Evolutionary conservation across 352 stramenopile species (phyloP), one percentile per base, ranked within the genome.

Genomic region (Albugo laibachii): DNA sequence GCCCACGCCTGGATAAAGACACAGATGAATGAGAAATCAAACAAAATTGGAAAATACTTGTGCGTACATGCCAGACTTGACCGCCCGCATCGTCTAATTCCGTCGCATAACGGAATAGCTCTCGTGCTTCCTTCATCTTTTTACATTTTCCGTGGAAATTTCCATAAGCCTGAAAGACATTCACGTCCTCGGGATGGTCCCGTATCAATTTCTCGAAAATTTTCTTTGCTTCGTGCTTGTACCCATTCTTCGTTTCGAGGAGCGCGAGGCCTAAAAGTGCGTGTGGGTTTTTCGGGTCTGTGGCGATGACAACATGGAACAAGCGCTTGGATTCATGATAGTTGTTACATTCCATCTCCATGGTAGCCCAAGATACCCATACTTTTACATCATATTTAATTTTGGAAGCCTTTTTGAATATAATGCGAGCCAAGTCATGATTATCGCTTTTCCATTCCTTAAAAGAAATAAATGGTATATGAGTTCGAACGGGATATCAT

Each of bases 291-390:
- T 20, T 35, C 4, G 75, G 59, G 49, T 88, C 75, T 2, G 78
- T 87, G 2, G 78, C 78, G 11, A 92, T 53, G 54, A 92, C 80
- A 13, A 88, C 67, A 14, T 74, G 83, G 57, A 71, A 92, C 19
- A 92, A 66, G 0, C 78, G 73, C 47, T 78, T 80, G 15, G 78
- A 73, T 45, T 92, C 78, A 40, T 56, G 61, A 52, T 75, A 57
- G 52, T 88, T 88, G 45, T 74, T 69, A 16, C 64, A 46, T 35
- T 88, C 75, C 50, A 81, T 54, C 57, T 92, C 78, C 75, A 92
- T 88, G 13, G 71, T 80, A 5, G 62, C 78, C 78, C 78, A 92
- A 21, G 78, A 92, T 52, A 80, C 79, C 72, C 71, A 92, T 5
- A 92, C 47, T 49, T 83, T 68, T 5, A 45, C 34, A 50, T 83